A percentile compares a stretch with the other conserved stretches of the same genome.
Evolutionary conservation across 306 rosid genomes (phyloP).

Genomic region (Crotalaria pallida): DNA sequence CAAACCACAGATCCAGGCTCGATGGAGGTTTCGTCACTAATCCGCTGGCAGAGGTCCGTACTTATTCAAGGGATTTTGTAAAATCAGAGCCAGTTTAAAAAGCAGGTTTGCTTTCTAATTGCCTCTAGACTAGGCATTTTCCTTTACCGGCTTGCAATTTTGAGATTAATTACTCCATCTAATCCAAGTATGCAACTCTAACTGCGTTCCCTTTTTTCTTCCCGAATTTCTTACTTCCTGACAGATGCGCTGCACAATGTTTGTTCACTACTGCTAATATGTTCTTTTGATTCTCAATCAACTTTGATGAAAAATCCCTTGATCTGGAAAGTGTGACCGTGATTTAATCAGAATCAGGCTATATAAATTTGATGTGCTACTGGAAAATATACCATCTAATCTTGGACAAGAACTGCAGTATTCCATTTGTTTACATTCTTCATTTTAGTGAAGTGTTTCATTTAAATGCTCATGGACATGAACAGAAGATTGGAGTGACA

Average conservation of each 20-base stretch:
- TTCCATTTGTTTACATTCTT: background rate
- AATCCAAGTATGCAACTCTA: background rate
- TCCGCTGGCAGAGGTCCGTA: constrained; percentile 72
- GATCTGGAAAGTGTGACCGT: constrained; percentile 5
- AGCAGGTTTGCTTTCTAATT: constrained; percentile 28
- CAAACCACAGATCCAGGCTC: constrained; percentile 43
- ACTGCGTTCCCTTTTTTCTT: background rate
- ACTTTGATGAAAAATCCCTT: constrained; percentile 2
- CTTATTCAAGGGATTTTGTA: constrained; percentile 36
- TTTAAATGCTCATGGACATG: constrained; percentile 5
- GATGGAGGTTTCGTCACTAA: constrained; percentile 78
- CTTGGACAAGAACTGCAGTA: background rate
- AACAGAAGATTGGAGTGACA: constrained; percentile 8
- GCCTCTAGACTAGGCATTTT: background rate
- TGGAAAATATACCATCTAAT: background rate
- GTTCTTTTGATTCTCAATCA: constrained; percentile 17
- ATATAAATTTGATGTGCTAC: constrained; percentile 13
- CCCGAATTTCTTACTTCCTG: background rate
- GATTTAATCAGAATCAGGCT: constrained; percentile 7
- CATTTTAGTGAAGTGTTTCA: constrained; percentile 15
- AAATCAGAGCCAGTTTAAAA: constrained; percentile 23
- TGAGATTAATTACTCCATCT: background rate
- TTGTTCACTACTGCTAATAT: constrained; percentile 26
- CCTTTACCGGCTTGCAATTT: background rate
- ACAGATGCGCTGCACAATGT: constrained; percentile 31